A percentile compares a stretch with the other conserved stretches of the same genome.
These are phyloP conservation scores for Mortierella sp. DNA, from an alignment of 371 early-diverging fungal genomes.

Conservation along the genomic window DNA sequence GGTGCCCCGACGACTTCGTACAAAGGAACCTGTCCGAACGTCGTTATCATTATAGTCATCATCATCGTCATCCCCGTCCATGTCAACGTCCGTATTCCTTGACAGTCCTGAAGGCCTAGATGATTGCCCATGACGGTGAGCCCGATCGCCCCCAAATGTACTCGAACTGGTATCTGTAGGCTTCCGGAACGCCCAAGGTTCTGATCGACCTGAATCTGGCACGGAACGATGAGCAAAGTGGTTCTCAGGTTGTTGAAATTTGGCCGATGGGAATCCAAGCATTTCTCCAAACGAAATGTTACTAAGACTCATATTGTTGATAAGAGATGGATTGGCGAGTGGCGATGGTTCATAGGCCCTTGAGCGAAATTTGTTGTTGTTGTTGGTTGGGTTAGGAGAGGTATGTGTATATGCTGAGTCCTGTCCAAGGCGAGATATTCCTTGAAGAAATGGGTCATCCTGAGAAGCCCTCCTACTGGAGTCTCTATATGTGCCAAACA, in stretches of 20 bases:
- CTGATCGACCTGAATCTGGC: background rate
- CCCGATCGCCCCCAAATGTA: background rate
- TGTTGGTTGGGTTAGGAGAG: background rate
- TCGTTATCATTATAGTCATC: conserved; percentile 16
- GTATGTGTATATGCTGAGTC: background rate
- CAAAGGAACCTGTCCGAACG: background rate
- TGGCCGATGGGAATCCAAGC: conserved; percentile 55
- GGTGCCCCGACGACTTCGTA: background rate
- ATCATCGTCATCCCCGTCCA: conserved; percentile 34
- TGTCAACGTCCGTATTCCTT: conserved; percentile 20
- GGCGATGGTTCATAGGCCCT: conserved; percentile 56
- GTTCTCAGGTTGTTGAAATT: conserved; percentile 53
- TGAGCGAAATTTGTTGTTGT: conserved; percentile 36
- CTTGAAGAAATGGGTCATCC: conserved; percentile 6
- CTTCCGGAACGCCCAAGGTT: conserved; percentile 38
- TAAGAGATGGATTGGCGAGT: conserved; percentile 43
- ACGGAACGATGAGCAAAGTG: conserved; percentile 48
- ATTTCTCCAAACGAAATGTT: conserved; percentile 51
- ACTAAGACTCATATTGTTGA: conserved; percentile 32
- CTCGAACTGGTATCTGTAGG: background rate
- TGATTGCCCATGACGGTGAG: background rate
- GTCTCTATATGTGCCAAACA: conserved; percentile 53
- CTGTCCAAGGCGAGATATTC: background rate
- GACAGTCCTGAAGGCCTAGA: conserved; percentile 19
- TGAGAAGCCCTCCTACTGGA: conserved; percentile 2